Base-by-base conservation (phyloP, 2,329 filamentous ascomycete species). In the Alternaria sp. region DNA sequence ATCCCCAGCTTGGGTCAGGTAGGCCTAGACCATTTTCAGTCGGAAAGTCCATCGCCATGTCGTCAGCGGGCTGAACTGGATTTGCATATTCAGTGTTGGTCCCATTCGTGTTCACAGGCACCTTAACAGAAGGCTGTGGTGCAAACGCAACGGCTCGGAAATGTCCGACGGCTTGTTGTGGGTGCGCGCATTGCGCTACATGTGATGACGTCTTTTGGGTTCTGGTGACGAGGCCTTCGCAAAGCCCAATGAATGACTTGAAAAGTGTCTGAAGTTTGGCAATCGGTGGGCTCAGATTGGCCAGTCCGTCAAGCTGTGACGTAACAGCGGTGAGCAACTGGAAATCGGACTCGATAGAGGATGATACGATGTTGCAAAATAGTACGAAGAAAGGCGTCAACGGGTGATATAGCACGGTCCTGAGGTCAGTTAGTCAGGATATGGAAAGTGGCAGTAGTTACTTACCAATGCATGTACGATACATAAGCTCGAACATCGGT, bases 361-460 rank as follows among this genome's bases (percentile, higher is more conserved):
- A 63, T 4, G 66, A 62, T 10, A 68, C 62, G 5, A 70, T 61
- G 29, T 69, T 58, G 48, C 66, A 69, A 37, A 68, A 70, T 3
- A 70, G 46, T 3, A 68, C 64, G 45, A 68, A 69, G 31, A 67
- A 70, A 4, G 67, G 66, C 10, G 62, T 65, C 14, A 69, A 48
- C 1, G 66, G 67, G 21, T 67, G 65, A 29, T 67, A 67, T 5
- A 70, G 60, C 4, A 66, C 61, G 14, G 64, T 68, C 66, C 64
- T 70, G n/a, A 5, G 7, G 7, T n/a, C 10, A 28, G 28, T 56
- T 13, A 34, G 37, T 56, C 9, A 52, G 21, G 11, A 23, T 29
- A 3, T 3, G 40, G 4, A 23, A 8, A n/a, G 7, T n/a, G 14
- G 34, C 6, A 14, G 14, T 26, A 23, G 31, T 2, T 28, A 41